These are phyloP conservation scores for Karstenula rhodostoma DNA, from an alignment of 2,329 filamentous ascomycete species.

Conservation along the genomic window DNA sequence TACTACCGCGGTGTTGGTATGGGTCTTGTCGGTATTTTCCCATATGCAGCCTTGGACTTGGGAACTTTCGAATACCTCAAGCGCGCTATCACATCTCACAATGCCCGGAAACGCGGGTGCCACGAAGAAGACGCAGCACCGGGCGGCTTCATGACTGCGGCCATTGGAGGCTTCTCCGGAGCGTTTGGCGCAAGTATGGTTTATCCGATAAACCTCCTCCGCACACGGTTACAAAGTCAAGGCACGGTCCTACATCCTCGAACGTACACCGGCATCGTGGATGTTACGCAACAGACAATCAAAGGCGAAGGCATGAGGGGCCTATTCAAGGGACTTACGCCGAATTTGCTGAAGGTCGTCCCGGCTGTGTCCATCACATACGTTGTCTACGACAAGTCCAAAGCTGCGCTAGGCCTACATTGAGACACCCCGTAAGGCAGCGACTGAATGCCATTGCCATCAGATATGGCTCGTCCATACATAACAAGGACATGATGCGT, in stretches of 20 bases:
- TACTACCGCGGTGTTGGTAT: constrained; percentile 94
- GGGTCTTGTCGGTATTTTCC: constrained; percentile 95
- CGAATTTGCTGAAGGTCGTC: constrained; percentile 94
- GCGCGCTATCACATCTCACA: constrained; percentile 72
- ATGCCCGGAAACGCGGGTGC: constrained; percentile 72
- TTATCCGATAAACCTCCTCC: constrained; percentile 92
- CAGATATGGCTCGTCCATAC: neutral
- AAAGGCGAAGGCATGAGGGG: constrained; percentile 83
- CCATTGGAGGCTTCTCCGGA: constrained; percentile 89
- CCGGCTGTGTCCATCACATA: constrained; percentile 85
- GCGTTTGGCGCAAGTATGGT: constrained; percentile 93
- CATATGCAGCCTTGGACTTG: constrained; percentile 95
- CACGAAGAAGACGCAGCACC: constrained; percentile 82
- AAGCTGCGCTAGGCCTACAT: constrained; percentile 45
- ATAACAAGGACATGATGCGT: neutral
- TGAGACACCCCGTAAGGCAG: constrained; percentile 24
- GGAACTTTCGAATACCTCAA: constrained; percentile 96
- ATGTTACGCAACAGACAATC: constrained; percentile 85
- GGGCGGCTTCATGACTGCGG: constrained; percentile 82
- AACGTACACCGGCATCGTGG: constrained; percentile 89
- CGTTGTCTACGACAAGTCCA: constrained; percentile 54
- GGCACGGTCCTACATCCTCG: constrained; percentile 90
- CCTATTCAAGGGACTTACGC: constrained; percentile 92
- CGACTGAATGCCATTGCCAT: neutral
- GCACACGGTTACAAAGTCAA: constrained; percentile 91